Base-by-base conservation (phyloP, 305 asterid genomes). In the Vinca major region DNA sequence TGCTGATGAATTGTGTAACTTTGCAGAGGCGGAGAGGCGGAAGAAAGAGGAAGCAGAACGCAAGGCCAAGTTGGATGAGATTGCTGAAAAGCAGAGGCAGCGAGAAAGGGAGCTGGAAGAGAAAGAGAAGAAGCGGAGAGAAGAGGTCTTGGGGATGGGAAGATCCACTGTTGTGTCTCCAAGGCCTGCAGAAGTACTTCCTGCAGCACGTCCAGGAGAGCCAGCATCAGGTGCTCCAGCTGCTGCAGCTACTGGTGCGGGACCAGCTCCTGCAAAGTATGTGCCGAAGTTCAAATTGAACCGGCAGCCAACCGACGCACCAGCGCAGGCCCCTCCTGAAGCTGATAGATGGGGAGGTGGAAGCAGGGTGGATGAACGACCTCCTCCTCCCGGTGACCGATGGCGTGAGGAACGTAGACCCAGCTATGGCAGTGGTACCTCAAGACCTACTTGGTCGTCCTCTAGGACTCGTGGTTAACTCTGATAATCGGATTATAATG, bases 71-170 rank as follows among this genome's bases (percentile, higher is more conserved):
- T 74, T 91, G 77, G 97, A 91, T 71, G 97, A 84, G 81, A 85
- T 94, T 17, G 99, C 97, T 41, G 92, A 88, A 73, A 93, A 86
- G 80, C 97, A 91, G 86, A 88, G 96, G 85, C 95, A 84, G 70
- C 78, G 96, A 21, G 88, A 89, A 80, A 74, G 73, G 74, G 99
- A 91, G 79, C 66, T 89, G 80, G 97, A 91, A 72, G 99, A 94
- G 69, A 91, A 87, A 79, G 95, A 73, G 44, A 81, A 71, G 79
- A 89, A 55, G 73, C 0, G 83, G 81, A 89, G 67, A 80, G 96
- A 86, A 37, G 93, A 85, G 75, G 57, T 76, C 51, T 78, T 89
- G 72, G 85, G 89, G 54, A 80, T 89, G 72, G 85, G 89, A 57
- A 80, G 48, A 73, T 54, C 87, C 12, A 51, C 74, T 55, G 67